Evolutionary conservation across 106 monocot species (phyloP).

Genomic region (Dendrobium catenatum): DNA sequence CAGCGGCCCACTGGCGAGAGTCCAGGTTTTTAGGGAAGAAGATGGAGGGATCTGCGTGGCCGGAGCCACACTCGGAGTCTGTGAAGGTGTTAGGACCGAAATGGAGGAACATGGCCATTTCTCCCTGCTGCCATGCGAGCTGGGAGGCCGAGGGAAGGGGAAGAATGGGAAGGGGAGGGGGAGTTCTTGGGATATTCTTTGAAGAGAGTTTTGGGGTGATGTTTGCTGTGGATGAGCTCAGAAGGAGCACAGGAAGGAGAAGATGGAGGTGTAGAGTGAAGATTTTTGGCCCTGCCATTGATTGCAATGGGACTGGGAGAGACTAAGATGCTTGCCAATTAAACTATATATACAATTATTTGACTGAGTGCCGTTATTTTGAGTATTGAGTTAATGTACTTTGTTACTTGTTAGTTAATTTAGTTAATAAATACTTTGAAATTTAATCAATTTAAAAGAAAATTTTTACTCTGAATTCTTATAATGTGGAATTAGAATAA

Average conservation of each 20-base stretch:
- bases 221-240: neutral
- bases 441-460: no score
- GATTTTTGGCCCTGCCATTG: neutral
- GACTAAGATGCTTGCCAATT: no score
- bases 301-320: neutral
- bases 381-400: no score
- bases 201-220: neutral
- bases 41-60: constrained; percentile 44
- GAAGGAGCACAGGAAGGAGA: neutral
- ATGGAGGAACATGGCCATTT: constrained; percentile 94
- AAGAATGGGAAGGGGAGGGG: constrained; percentile 72
- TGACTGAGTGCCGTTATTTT: no score
- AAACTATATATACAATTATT: no score
- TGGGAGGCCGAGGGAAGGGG: constrained; percentile 70
- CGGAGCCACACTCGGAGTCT: constrained; percentile 90
- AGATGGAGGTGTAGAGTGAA: neutral
- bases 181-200: constrained; percentile 1
- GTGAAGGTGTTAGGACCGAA: constrained; percentile 99
- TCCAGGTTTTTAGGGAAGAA: constrained; percentile 57
- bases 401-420: no score
- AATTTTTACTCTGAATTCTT: no score
- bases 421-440: no score
- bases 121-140: constrained; percentile 73
- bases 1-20: constrained; percentile 71
- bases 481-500: no score